Evolutionary conservation across 2,329 filamentous ascomycete species (phyloP).

Genomic region (Aspergillus pseudoterreus): DNA sequence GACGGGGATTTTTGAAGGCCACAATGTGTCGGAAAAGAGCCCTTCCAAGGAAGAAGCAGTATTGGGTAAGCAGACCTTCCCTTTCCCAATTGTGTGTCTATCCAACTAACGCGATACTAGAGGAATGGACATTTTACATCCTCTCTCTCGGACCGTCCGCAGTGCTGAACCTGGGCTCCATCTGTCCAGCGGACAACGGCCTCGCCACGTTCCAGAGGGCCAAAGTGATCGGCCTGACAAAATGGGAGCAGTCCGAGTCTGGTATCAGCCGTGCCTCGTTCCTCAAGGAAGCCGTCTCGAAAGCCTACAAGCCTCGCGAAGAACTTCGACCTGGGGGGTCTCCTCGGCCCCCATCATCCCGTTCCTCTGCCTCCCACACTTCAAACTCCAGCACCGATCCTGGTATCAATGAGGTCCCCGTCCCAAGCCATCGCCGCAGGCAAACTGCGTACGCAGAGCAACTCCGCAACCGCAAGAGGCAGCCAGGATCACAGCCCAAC

Average conservation of each 20-base stretch:
- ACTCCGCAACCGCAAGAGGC: slow-evolving; percentile 26
- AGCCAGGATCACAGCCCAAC: slow-evolving; percentile 9
- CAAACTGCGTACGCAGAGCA: slow-evolving; percentile 32
- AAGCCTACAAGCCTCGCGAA: slow-evolving; percentile 52
- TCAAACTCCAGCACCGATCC: slow-evolving; percentile 8
- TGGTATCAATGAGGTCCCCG: slow-evolving; percentile 9
- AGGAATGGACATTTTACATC: slow-evolving; percentile 61
- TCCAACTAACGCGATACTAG: slow-evolving; percentile 29
- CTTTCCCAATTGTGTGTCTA: not conserved
- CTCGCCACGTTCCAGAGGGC: slow-evolving; percentile 51
- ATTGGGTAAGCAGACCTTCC: slow-evolving; percentile 42
- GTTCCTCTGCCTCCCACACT: slow-evolving; percentile 11
- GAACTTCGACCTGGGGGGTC: slow-evolving; percentile 5
- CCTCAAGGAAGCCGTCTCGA: slow-evolving; percentile 58
- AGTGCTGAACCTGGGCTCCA: slow-evolving; percentile 50
- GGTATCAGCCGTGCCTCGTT: slow-evolving; percentile 53
- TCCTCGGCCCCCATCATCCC: slow-evolving; percentile 2
- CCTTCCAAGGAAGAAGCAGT: slow-evolving; percentile 46
- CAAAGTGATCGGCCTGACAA: slow-evolving; percentile 52
- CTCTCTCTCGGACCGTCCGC: slow-evolving; percentile 57
- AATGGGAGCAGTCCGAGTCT: slow-evolving; percentile 50
- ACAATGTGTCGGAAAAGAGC: slow-evolving; percentile 45
- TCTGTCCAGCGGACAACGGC: slow-evolving; percentile 36
- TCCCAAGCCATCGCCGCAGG: slow-evolving; percentile 24
- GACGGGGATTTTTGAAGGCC: slow-evolving; percentile 55